Evolutionary conservation across 208 protist species (phyloP), one percentile per base, ranked within the genome.

Genomic region (Spongospora subterranea): DNA sequence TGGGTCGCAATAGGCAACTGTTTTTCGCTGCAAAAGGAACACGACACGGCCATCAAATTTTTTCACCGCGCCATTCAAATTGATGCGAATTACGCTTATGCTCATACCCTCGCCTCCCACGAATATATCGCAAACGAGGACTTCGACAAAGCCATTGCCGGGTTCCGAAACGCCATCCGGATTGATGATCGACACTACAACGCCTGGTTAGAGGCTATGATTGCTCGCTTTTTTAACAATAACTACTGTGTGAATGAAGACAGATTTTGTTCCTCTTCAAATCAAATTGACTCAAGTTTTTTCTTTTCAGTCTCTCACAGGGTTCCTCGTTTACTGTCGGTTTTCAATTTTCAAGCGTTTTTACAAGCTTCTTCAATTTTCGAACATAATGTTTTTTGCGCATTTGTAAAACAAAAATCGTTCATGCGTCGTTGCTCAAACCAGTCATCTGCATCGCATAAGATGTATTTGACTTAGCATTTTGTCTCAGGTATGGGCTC

Each of bases 151-250:
- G 97, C 97, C 6, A 90, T 95, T 0, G 93, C 91, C 0, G 95
- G 94, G 29, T 99, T 98, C 95, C 93, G 96, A 45, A 92, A 93
- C 32, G 98, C 98, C 24, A 93, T 99, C n/a, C 90, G 93, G 0
- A 93, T 96, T 41, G 97, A 99, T 93, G 54, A 90, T 6, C 92
- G 95, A 0, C 97, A 98, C 92, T 99, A 98, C 94, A 98, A 98
- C 89, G 97, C 97, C n/a, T 98, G 97, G 94, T 95, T 32, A 24
- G 13, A 17, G 1, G 40, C 13, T 6, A 20, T 91, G 35, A 91
- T 20, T 91, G 35, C 6, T 38, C 91, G 11, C 32, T 35, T 91
- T 35, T 91, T 39, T 11, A 35, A 29, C 17, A 88, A 88, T 88
- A n/a, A n/a, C 39, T 88, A n/a, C 50, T 60, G 50, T 60, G 24